A percentile compares a stretch with the other conserved stretches of the same genome.
Conservation (phyloP, 2,329 filamentous ascomycete species). For the Tolypocladium tropicale region DNA sequence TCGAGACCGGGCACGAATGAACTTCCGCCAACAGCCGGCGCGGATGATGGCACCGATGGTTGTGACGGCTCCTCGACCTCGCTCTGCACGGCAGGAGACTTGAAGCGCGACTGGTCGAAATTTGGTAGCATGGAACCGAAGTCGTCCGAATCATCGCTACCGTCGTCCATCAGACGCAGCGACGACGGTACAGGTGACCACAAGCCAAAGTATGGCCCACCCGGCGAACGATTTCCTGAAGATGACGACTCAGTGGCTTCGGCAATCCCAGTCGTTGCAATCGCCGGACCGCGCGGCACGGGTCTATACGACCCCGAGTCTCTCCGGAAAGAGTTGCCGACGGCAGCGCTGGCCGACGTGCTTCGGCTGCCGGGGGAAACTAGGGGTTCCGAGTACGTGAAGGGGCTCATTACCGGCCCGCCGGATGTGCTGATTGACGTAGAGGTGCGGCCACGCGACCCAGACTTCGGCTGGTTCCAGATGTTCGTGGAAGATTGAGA, state of each 20-base stretch:
- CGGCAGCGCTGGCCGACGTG: constrained; percentile 31
- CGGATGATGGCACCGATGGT: background rate
- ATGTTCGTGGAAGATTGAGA: constrained; percentile 22
- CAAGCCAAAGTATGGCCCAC: constrained; percentile 14
- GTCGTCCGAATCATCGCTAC: constrained; percentile 37
- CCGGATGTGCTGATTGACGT: constrained; percentile 11
- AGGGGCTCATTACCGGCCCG: constrained; percentile 20
- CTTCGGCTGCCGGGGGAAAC: constrained; percentile 30
- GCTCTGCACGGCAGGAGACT: constrained; percentile 1
- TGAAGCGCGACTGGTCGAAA: constrained; percentile 33
- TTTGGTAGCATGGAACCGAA: constrained; percentile 40
- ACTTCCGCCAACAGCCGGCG: constrained; percentile 5
- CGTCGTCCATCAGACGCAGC: constrained; percentile 32
- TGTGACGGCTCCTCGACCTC: background rate
- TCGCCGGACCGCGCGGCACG: constrained; percentile 7
- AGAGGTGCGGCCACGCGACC: constrained; percentile 24
- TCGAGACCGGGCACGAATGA: background rate
- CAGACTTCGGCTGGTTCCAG: constrained; percentile 11
- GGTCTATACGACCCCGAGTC: constrained; percentile 18
- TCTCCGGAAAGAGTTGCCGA: constrained; percentile 16
- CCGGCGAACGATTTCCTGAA: constrained; percentile 11
- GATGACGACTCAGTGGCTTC: constrained; percentile 6
- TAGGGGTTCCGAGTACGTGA: constrained; percentile 31
- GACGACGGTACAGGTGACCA: constrained; percentile 27
- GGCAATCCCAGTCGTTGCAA: constrained; percentile 5